phyloP scores from a whole-genome alignment of 129 eudicot species.

The Rutidosis leptorrhynchoides region DNA sequence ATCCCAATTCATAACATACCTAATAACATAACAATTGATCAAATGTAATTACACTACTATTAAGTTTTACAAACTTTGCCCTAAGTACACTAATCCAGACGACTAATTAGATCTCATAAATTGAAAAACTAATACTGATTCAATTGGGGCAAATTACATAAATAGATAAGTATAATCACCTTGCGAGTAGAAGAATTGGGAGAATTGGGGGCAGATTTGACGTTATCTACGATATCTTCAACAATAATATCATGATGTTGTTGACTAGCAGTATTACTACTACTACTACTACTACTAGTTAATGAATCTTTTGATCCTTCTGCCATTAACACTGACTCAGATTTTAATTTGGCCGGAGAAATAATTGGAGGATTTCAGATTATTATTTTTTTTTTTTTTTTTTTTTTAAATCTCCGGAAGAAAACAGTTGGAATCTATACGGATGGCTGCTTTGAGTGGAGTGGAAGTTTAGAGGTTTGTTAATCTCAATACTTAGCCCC shows the following conservation, averaged over 20 bases:
- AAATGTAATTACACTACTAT: background rate
- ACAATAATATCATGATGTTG: conserved; percentile 40
- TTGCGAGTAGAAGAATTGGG: conserved; percentile 91
- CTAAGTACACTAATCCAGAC: conserved; percentile 10
- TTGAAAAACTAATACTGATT: background rate
- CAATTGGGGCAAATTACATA: background rate
- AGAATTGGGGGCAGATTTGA: conserved; percentile 71
- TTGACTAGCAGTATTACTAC: conserved; percentile 29
- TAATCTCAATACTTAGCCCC: background rate
- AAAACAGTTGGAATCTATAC: conserved; percentile 30
- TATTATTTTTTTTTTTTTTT: background rate
- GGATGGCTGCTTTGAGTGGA: conserved; percentile 31
- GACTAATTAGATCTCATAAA: conserved; percentile 22
- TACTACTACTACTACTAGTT: conserved; percentile 7
- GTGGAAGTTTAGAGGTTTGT: conserved; percentile 33
- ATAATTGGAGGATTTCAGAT: conserved; percentile 25
- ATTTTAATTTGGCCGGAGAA: conserved; percentile 15
- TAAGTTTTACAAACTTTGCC: background rate
- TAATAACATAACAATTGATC: background rate
- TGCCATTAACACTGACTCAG: conserved; percentile 38
- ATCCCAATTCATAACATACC: conserved; percentile 8
- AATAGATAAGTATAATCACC: conserved; percentile 34
- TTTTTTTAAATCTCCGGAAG: background rate
- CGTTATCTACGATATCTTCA: conserved; percentile 63
- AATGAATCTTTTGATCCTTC: conserved; percentile 68